Evolutionary conservation across 306 rosid genomes (phyloP).

Genomic region (Cicer cuneatum): DNA sequence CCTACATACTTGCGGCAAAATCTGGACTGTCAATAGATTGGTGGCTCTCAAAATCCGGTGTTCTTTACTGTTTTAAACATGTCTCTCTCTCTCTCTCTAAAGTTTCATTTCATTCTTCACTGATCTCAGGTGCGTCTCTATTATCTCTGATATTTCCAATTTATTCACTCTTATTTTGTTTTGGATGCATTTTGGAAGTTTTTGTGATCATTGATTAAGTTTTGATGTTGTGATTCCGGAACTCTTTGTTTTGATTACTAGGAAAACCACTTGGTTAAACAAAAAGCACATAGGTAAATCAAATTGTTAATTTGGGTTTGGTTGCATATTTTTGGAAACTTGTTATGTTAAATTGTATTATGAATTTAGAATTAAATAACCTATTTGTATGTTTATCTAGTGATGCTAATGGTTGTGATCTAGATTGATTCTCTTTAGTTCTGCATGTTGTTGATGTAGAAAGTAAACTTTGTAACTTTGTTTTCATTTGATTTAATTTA

Average conservation of each 20-base stretch:
- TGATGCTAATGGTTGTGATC: background rate
- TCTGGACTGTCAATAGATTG: conserved; percentile 6
- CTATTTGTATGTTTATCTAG: background rate
- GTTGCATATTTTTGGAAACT: conserved; percentile 9
- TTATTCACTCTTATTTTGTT: background rate
- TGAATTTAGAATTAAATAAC: background rate
- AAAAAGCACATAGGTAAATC: background rate
- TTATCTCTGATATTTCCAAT: background rate
- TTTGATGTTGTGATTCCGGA: conserved; percentile 10
- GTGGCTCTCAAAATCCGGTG: conserved; percentile 9
- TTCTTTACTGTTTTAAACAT: background rate
- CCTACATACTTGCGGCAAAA: background rate
- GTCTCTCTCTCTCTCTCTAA: background rate
- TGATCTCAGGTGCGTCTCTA: conserved; percentile 35
- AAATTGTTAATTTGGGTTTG: background rate
- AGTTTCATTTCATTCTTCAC: conserved; percentile 8
- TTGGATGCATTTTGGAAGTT: background rate
- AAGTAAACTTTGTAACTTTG: background rate
- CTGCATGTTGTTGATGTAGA: background rate
- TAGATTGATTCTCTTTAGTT: conserved; percentile 11
- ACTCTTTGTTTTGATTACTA: conserved; percentile 9
- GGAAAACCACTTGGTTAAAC: background rate
- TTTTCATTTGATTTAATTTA: conserved; percentile 10
- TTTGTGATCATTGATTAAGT: conserved; percentile 16
- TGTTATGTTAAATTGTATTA: background rate